Percentiles rank a stretch among this genome's conserved stretches.
These are phyloP conservation scores for Leishmania major DNA, from an alignment of 208 protist species.

Conservation along the genomic window DNA sequence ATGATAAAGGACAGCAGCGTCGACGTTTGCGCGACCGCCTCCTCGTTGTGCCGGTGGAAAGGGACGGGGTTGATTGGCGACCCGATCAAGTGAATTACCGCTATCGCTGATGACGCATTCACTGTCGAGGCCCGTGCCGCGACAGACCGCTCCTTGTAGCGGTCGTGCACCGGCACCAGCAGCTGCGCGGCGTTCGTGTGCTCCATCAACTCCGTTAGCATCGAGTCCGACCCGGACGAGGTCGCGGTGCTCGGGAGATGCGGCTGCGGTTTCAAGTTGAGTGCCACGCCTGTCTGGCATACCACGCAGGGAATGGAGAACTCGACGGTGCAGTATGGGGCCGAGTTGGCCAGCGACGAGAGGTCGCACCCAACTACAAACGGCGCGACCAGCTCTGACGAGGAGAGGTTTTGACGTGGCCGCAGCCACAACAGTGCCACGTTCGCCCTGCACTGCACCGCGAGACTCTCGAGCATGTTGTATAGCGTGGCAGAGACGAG, in stretches of 20 bases:
- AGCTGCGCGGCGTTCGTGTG: conserved; percentile 76
- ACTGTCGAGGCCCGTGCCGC: conserved; percentile 11
- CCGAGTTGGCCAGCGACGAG: conserved; percentile 57
- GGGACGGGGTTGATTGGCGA: conserved; percentile 71
- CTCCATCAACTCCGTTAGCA: conserved; percentile 77
- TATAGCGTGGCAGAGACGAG: conserved; percentile 85
- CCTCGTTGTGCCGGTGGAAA: conserved; percentile 86
- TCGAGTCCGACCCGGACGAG: conserved; percentile 22
- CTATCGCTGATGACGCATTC: conserved; percentile 29
- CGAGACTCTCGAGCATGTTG: conserved; percentile 73
- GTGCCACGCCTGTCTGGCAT: conserved; percentile 72
- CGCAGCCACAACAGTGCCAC: conserved; percentile 83
- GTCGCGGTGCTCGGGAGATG: background rate
- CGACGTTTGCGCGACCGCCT: conserved; percentile 68
- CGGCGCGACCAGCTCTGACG: conserved; percentile 81
- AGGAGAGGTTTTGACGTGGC: conserved; percentile 61
- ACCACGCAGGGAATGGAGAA: conserved; percentile 74
- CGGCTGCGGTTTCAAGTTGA: conserved; percentile 72
- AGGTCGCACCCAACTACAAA: conserved; percentile 86
- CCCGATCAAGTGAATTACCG: conserved; percentile 84
- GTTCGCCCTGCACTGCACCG: conserved; percentile 71
- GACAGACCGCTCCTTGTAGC: conserved; percentile 43
- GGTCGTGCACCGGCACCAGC: conserved; percentile 73
- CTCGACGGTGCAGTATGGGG: conserved; percentile 79
- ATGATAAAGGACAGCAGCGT: conserved; percentile 75